These are phyloP conservation scores for Ceriops zippeliana DNA, from an alignment of 345 rosid species.

Conservation along the genomic window DNA sequence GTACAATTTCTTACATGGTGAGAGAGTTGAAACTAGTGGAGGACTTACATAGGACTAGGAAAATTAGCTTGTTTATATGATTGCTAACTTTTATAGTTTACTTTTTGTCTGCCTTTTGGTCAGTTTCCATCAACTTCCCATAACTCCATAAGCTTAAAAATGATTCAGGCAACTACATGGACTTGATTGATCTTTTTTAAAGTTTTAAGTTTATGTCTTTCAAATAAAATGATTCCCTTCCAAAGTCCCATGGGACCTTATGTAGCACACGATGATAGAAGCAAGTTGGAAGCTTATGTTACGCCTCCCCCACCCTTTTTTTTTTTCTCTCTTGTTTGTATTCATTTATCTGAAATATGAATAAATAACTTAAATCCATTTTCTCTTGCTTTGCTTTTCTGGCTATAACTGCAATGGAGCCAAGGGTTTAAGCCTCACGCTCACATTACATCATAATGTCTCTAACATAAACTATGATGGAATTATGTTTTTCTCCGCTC, in stretches of 20 bases:
- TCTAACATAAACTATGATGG: too few species aligned
- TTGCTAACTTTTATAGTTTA: slow-evolving; percentile 10
- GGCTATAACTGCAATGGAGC: slow-evolving; percentile 9
- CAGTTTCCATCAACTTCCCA: slow-evolving; percentile 12
- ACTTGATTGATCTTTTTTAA: background rate
- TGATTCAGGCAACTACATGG: slow-evolving; percentile 4
- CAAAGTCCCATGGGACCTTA: slow-evolving; percentile 15
- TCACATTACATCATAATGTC: slow-evolving; percentile 1
- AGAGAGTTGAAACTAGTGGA: background rate
- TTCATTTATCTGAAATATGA: too few species aligned
- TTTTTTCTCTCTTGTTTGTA: background rate
- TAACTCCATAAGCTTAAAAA: slow-evolving; percentile 2
- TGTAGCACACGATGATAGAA: background rate
- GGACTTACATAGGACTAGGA: background rate
- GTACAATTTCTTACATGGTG: background rate
- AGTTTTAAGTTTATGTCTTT: slow-evolving; percentile 11
- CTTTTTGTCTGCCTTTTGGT: background rate
- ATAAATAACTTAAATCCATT: background rate
- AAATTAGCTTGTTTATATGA: slow-evolving; percentile 14
- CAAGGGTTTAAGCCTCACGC: background rate
- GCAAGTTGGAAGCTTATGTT: background rate
- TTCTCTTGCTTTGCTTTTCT: background rate
- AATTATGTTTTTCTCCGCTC: too few species aligned
- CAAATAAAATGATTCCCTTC: slow-evolving; percentile 11
- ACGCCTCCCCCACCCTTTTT: too few species aligned